A percentile compares a stretch with the other conserved stretches of the same genome.
phyloP scores from a whole-genome alignment of 306 rosid species.

The Morella rubra region DNA sequence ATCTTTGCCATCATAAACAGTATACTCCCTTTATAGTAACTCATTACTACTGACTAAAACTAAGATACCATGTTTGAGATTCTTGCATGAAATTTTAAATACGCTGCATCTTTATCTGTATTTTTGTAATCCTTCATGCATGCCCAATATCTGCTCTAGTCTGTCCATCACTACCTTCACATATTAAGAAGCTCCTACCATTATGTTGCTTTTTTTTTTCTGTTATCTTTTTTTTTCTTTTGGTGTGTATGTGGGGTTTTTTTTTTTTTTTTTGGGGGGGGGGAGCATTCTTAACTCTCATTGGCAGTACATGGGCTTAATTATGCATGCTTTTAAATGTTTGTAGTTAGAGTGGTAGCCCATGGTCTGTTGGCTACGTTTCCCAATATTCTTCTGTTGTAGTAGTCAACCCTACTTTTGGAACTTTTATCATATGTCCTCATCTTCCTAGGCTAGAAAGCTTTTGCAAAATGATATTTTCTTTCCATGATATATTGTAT shows the following conservation, averaged over 20 bases:
- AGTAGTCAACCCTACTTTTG: not conserved
- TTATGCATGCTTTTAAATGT: not conserved
- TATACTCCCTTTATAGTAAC: constrained; percentile 37
- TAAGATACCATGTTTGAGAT: not conserved
- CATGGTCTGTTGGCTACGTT: not conserved
- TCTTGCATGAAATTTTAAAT: not conserved
- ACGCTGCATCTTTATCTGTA: not conserved
- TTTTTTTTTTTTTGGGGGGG: too few relatives aligned
- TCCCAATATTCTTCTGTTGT: not conserved
- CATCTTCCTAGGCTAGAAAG: not conserved
- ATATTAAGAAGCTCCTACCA: not conserved
- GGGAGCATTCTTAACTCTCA: not conserved
- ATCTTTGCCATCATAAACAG: constrained; percentile 94
- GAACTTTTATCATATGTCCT: not conserved
- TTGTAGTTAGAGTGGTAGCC: not conserved
- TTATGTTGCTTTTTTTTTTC: not conserved
- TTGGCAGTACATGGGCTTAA: not conserved
- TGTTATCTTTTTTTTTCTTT: not conserved
- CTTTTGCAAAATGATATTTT: not conserved
- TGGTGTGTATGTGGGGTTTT: not conserved
- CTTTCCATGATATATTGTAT: not conserved
- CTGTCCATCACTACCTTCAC: not conserved
- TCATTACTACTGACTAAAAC: not conserved
- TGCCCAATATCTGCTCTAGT: not conserved
- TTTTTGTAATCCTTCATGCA: not conserved